Base-by-base conservation (phyloP, 768 basidiomycete genomes). In the Serpula lacrymans region DNA sequence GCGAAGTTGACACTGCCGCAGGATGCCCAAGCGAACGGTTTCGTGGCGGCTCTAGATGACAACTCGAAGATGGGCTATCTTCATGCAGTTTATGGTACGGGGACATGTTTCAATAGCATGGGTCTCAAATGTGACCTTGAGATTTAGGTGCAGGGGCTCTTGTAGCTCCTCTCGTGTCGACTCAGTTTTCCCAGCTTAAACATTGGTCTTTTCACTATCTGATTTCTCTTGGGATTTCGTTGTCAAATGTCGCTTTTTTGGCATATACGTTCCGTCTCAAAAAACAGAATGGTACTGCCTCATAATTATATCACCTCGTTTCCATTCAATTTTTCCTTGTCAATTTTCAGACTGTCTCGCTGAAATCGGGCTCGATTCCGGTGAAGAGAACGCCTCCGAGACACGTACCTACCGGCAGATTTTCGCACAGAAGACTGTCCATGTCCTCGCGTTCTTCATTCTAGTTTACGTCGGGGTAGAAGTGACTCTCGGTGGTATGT, bases 11-110 rank as follows among this genome's bases (percentile, higher is more conserved):
- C 16, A 32, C 43, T 16, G 6, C 24, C 7, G 17, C 52, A 83
- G 77, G 78, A 84, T 43, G 81, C 83, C 0, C 82, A 82, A 59
- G 73, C 80, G 1, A 85, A 82, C 54, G 81, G 80, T 8, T 85
- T 72, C 44, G 76, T 85, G 9, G 82, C 78, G 1, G 68, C 66
- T 28, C 59, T 82, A 3, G 68, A 71, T 41, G 60, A 70, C 17
- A 69, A 77, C 28, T 53, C 42, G 6, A 56, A 58, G 34, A 45
- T 63, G 35, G 43, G 55, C 9, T 32, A 57, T 11, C 39, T 59
- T 5, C 60, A 64, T 29, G 58, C 50, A 4, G 30, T 47, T 4
- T 63, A 61, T 40, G 61, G 61, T 51, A 18, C 2, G 30, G 18
- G 10, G 7, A 20, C 20, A 20, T 34, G 22, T 2, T 43, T 25